Evolutionary conservation across 2,329 filamentous ascomycete species (phyloP).

Genomic region (Rhynchosporium secalis): DNA sequence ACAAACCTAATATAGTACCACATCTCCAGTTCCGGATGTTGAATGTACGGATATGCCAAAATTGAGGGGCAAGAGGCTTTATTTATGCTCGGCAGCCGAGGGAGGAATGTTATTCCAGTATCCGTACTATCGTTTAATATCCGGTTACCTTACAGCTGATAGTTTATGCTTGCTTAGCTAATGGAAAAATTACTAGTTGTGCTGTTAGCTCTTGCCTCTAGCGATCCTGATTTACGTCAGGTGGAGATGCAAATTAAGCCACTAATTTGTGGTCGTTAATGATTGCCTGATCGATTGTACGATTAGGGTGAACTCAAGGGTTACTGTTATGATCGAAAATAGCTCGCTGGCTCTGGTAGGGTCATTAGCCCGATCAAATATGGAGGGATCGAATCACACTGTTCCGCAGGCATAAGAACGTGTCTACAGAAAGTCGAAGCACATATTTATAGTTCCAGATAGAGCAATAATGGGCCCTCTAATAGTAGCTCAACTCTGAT

Average conservation of each 20-base stretch:
- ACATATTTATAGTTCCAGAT: too few species aligned
- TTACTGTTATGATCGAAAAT: too few species aligned
- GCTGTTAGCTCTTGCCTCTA: constrained; percentile 1
- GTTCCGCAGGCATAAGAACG: not conserved
- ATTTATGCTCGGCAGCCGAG: constrained; percentile 7
- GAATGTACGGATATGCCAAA: not conserved
- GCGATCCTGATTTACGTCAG: not conserved
- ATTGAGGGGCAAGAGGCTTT: constrained; percentile 1
- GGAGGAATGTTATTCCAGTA: constrained; percentile 10
- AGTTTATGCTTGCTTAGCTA: constrained; percentile 2
- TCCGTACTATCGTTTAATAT: not conserved
- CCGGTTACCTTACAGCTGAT: not conserved
- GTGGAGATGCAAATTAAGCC: not conserved
- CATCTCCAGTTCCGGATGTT: not conserved
- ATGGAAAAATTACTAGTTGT: constrained; percentile 2
- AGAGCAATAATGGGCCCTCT: too few species aligned
- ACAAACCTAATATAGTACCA: not conserved
- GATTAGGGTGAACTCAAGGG: too few species aligned
- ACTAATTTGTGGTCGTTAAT: not conserved
- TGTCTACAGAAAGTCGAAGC: too few species aligned
- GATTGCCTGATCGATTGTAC: not conserved
- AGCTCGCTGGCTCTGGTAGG: too few species aligned
- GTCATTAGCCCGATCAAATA: too few species aligned
- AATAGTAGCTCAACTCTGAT: too few species aligned
- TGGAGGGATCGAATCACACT: too few species aligned